Conservation (phyloP, 1,284 basidiomycete species). For the Ceratobasidium sp. region DNA sequence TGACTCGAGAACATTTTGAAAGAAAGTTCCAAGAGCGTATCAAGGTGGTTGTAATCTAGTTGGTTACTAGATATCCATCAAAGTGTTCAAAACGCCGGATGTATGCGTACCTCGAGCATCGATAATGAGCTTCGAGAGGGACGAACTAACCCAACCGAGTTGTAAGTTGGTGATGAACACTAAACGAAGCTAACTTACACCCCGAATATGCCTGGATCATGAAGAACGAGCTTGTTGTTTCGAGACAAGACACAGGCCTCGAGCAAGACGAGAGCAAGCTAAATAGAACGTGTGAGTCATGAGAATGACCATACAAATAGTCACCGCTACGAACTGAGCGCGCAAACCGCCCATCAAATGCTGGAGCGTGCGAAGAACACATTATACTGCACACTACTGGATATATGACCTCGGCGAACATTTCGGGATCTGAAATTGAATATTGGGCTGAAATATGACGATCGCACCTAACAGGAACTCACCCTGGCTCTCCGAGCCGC, state of each 20-base stretch:
- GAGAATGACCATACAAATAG: neutral
- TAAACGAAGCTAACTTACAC: neutral
- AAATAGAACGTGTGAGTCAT: neutral
- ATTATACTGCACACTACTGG: slow-evolving; percentile 22
- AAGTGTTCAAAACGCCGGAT: neutral
- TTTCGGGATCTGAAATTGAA: neutral
- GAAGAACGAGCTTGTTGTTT: slow-evolving; percentile 13
- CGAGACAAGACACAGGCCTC: too few species aligned
- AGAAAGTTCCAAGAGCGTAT: slow-evolving; percentile 33
- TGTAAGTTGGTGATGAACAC: neutral
- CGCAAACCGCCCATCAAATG: slow-evolving; percentile 29
- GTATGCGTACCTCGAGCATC: slow-evolving; percentile 38
- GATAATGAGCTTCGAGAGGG: slow-evolving; percentile 29
- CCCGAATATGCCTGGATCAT: slow-evolving; percentile 16
- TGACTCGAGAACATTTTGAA: slow-evolving; percentile 30
- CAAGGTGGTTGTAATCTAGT: slow-evolving; percentile 29
- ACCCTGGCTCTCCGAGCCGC: slow-evolving; percentile 23
- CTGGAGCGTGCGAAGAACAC: slow-evolving; percentile 8
- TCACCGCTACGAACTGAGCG: slow-evolving; percentile 5
- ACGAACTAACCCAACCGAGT: neutral
- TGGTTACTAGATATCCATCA: neutral
- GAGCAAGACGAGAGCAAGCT: slow-evolving; percentile 24
- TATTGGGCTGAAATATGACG: neutral
- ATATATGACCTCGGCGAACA: neutral
- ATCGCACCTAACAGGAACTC: neutral